phyloP scores from a whole-genome alignment of 1,139 yeast genomes.

The Nakaseomyces bracarensis region DNA sequence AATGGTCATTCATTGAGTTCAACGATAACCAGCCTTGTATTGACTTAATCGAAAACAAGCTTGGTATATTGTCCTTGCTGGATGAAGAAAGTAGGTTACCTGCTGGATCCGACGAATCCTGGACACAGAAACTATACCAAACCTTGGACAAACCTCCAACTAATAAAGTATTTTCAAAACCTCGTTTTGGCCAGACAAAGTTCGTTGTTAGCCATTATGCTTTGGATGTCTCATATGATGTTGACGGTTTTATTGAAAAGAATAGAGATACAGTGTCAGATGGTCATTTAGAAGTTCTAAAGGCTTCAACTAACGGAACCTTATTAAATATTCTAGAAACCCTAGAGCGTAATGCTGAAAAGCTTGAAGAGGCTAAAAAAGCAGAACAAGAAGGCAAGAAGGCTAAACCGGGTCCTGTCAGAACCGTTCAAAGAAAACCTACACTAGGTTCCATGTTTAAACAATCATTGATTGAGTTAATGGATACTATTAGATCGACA shows the following conservation, averaged over 20 bases:
- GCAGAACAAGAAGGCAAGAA: slow-evolving; percentile 32
- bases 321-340: slow-evolving; percentile 55
- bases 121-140: slow-evolving; percentile 86
- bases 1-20: slow-evolving; percentile 95
- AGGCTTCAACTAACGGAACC: slow-evolving; percentile 56
- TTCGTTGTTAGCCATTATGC: slow-evolving; percentile 93
- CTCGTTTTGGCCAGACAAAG: slow-evolving; percentile 87
- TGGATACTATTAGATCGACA: slow-evolving; percentile 87
- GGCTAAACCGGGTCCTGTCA: slow-evolving; percentile 29
- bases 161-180: slow-evolving; percentile 76
- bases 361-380: slow-evolving; percentile 38
- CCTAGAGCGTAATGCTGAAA: slow-evolving; percentile 50
- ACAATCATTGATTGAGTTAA: slow-evolving; percentile 81
- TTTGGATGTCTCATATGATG: slow-evolving; percentile 83
- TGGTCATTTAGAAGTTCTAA: slow-evolving; percentile 82
- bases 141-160: slow-evolving; percentile 76
- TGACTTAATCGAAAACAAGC: slow-evolving; percentile 77
- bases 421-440: slow-evolving; percentile 65
- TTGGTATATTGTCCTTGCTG: slow-evolving; percentile 78
- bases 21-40: slow-evolving; percentile 98
- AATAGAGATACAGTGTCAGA: slow-evolving; percentile 97
- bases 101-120: slow-evolving; percentile 85
- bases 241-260: slow-evolving; percentile 93
- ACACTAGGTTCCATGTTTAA: slow-evolving; percentile 93
- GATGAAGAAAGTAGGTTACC: slow-evolving; percentile 96